phyloP scores from a whole-genome alignment of 495 filamentous ascomycete genomes.

The Penicillium argentinense region DNA sequence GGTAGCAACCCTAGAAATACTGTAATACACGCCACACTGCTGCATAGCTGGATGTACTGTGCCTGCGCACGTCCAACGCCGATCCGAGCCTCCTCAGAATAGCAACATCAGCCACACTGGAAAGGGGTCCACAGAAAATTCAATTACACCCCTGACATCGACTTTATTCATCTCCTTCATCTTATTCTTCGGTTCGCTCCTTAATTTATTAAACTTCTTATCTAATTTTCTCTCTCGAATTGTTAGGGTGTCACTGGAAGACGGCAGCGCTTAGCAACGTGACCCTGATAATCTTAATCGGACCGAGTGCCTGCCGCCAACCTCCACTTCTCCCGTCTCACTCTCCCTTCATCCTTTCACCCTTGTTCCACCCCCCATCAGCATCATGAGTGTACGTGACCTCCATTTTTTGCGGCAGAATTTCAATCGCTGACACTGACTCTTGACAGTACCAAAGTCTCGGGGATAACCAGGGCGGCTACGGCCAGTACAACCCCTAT shows the following conservation, averaged over 20 bases:
- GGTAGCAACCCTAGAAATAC: too few species aligned
- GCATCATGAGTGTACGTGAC: constrained; percentile 39
- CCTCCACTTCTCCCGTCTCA: constrained; percentile 28
- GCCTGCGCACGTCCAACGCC: constrained; percentile 1
- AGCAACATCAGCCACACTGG: constrained; percentile 15
- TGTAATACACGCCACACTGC: too few species aligned
- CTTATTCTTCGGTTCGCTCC: too few species aligned
- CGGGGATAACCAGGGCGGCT: constrained; percentile 42
- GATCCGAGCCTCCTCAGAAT: constrained; percentile 19
- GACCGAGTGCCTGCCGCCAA: too few species aligned
- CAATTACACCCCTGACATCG: constrained; percentile 6
- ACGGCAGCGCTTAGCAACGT: too few species aligned
- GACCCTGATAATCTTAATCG: too few species aligned
- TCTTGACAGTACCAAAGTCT: constrained; percentile 34
- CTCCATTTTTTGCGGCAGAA: background rate
- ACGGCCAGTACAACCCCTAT: constrained; percentile 66
- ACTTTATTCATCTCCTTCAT: background rate
- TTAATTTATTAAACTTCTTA: background rate
- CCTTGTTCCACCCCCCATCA: background rate
- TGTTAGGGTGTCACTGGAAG: too few species aligned
- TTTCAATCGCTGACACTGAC: background rate
- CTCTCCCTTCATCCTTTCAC: constrained; percentile 19
- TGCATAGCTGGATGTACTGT: too few species aligned
- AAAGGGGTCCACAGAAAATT: constrained; percentile 4
- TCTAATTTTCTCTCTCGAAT: background rate